Percentiles rank a stretch among this genome's conserved stretches.
phyloP scores from a whole-genome alignment of 805 yeast species.

The Schizosaccharomyces lindneri region DNA sequence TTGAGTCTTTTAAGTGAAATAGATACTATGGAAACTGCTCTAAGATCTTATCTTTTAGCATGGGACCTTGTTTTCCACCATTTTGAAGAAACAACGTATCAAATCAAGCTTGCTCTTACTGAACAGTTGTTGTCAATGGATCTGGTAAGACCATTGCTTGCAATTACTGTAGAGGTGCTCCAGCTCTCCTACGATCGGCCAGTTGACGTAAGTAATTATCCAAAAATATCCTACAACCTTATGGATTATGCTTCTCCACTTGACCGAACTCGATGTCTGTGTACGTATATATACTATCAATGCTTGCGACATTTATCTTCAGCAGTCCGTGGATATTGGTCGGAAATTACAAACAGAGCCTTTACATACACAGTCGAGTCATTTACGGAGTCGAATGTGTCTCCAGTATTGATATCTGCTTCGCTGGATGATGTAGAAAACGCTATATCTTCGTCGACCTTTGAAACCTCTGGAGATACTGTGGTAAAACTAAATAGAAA shows the following conservation, averaged over 20 bases:
- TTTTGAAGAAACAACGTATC: slow-evolving; percentile 37
- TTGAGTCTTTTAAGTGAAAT: background rate
- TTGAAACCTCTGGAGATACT: background rate
- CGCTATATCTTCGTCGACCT: background rate
- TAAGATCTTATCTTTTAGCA: slow-evolving; percentile 28
- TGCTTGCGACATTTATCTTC: slow-evolving; percentile 30
- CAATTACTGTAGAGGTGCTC: slow-evolving; percentile 22
- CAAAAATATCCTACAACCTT: slow-evolving; percentile 10
- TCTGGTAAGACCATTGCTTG: slow-evolving; percentile 25
- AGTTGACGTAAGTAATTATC: slow-evolving; percentile 6
- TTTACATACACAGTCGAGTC: slow-evolving; percentile 34
- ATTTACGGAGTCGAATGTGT: slow-evolving; percentile 34
- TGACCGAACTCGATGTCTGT: slow-evolving; percentile 18
- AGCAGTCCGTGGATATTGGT: slow-evolving; percentile 41
- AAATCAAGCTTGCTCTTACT: slow-evolving; percentile 35
- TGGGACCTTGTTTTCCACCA: slow-evolving; percentile 42
- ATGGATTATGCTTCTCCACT: slow-evolving; percentile 9
- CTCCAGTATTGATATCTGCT: slow-evolving; percentile 33
- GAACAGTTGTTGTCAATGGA: slow-evolving; percentile 27
- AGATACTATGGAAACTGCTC: background rate
- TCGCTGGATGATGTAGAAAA: slow-evolving; percentile 14
- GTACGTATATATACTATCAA: slow-evolving; percentile 27
- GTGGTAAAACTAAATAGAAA: slow-evolving; percentile 25
- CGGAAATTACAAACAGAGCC: slow-evolving; percentile 41
- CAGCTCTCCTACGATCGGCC: slow-evolving; percentile 20